Base-by-base conservation (phyloP, 768 basidiomycete genomes). In the Chiua virens region DNA sequence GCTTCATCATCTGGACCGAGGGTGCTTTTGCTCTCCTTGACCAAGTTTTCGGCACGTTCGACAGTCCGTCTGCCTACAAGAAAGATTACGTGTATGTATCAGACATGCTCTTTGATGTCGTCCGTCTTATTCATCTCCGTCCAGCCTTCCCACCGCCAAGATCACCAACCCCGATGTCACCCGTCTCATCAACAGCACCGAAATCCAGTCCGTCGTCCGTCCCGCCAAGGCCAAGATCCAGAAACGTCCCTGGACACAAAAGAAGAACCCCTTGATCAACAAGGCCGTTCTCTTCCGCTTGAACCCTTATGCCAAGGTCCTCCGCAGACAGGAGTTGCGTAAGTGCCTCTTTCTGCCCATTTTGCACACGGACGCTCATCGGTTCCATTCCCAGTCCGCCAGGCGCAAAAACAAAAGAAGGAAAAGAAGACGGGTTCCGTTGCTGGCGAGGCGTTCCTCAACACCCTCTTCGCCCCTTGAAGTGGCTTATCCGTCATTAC, bases 1-100 rank as follows among this genome's bases (percentile, higher is more conserved):
- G 97, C 56, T 99, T 99, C 78, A 80, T 98, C 71, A 96, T 99
- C 80, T 99, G 97, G 97, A 98, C 97, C 55, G 89, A 96, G 77
- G 80, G 80, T 64, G 97, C 97, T 23, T 97, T 98, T 71, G 80
- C 75, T 47, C 83, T 90, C 58, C 89, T 99, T 50, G 97, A 98
- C 71, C 87, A 92, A 61, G 85, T 98, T 57, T 99, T 89, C 72
- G 97, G 96, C 49, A 98, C 95, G 61, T 90, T 87, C 66, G 92
- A 97, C 65, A 93, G 86, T 78, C 79, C 77, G n/a, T 82, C 93
- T 14, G 65, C 77, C 55, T 78, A 80, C 80, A 97, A 97, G 85
- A 92, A 90, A 75, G 86, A 92, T 65, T 95, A 92, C 74, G 48
- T 87, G 90, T 89, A 59, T 17, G 85, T 74, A 13, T 22, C 8